Evolutionary conservation across 2,329 filamentous ascomycete species (phyloP).

Genomic region (Fusarium irregulare): DNA sequence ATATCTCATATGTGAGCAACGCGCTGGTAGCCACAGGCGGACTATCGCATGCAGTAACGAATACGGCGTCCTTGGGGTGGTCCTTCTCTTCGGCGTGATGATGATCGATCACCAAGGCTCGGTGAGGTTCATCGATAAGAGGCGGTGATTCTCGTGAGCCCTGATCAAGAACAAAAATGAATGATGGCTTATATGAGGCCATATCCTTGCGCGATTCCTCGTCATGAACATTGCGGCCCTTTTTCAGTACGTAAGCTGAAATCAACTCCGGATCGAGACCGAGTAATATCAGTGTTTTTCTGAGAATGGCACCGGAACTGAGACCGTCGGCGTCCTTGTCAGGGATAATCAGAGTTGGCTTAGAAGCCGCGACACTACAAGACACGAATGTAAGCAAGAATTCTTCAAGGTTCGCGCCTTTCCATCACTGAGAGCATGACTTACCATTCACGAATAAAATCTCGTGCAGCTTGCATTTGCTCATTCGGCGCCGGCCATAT

Average conservation of each 20-base stretch:
- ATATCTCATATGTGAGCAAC: slow-evolving; percentile 73
- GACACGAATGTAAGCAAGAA: slow-evolving; percentile 7
- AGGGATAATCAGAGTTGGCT: slow-evolving; percentile 69
- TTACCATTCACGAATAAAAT: slow-evolving; percentile 69
- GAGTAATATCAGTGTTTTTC: slow-evolving; percentile 68
- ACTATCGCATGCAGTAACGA: slow-evolving; percentile 71
- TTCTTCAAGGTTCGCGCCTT: no score
- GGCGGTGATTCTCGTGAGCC: slow-evolving; percentile 67
- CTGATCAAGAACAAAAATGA: slow-evolving; percentile 74
- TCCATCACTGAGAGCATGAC: slow-evolving; percentile 7
- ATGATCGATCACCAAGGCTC: slow-evolving; percentile 72
- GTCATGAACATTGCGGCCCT: slow-evolving; percentile 69
- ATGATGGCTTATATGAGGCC: slow-evolving; percentile 61
- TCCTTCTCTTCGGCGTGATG: slow-evolving; percentile 66
- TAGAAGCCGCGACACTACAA: slow-evolving; percentile 6
- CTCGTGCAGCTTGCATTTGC: slow-evolving; percentile 66
- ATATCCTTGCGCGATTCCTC: slow-evolving; percentile 64
- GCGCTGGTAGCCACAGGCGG: slow-evolving; percentile 74
- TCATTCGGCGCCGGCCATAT: slow-evolving; percentile 71
- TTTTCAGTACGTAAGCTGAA: slow-evolving; percentile 67
- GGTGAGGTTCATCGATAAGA: slow-evolving; percentile 62
- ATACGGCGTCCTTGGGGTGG: slow-evolving; percentile 65
- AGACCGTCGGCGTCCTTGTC: slow-evolving; percentile 78
- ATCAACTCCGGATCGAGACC: slow-evolving; percentile 66
- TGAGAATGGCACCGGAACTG: slow-evolving; percentile 71